Conservation (phyloP, 2,329 filamentous ascomycete genomes). For the Clathrospora elynae region DNA sequence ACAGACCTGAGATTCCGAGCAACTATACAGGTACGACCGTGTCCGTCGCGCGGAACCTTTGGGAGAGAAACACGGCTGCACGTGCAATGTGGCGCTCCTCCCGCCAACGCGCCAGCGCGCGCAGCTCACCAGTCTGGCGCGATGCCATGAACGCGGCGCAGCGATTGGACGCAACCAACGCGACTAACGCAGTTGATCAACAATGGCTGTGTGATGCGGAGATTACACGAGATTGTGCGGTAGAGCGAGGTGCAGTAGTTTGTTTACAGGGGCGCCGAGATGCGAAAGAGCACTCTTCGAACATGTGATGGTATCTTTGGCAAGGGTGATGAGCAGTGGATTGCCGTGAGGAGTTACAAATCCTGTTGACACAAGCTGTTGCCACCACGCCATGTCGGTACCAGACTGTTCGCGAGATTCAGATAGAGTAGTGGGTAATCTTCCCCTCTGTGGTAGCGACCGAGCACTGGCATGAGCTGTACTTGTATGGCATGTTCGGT, state of each 20-base stretch:
- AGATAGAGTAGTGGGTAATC: constrained; percentile 6
- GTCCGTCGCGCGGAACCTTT: too few relatives aligned
- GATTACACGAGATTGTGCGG: constrained; percentile 19
- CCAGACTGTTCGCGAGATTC: not conserved
- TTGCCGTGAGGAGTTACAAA: constrained; percentile 4
- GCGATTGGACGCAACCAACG: constrained; percentile 22
- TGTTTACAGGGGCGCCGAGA: too few relatives aligned
- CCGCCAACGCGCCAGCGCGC: constrained; percentile 5
- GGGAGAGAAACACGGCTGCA: constrained; percentile 9
- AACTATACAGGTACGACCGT: too few relatives aligned
- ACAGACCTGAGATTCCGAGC: too few relatives aligned
- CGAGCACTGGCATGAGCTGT: too few relatives aligned
- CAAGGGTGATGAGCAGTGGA: constrained; percentile 9
- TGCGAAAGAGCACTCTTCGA: constrained; percentile 1
- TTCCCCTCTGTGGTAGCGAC: too few relatives aligned
- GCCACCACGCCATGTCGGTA: constrained; percentile 1
- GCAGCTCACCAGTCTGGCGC: constrained; percentile 4
- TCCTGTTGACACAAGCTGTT: constrained; percentile 5
- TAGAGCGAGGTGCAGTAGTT: constrained; percentile 4
- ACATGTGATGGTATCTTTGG: constrained; percentile 2
- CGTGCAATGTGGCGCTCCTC: constrained; percentile 10
- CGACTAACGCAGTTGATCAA: constrained; percentile 9
- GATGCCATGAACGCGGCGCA: constrained; percentile 5
- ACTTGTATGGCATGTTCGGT: constrained; percentile 9
- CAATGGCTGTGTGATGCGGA: constrained; percentile 29